Percentiles rank a stretch among this genome's conserved stretches.
phyloP scores from a whole-genome alignment of 257 asterid species.

The Thymus quinquecostatus region DNA sequence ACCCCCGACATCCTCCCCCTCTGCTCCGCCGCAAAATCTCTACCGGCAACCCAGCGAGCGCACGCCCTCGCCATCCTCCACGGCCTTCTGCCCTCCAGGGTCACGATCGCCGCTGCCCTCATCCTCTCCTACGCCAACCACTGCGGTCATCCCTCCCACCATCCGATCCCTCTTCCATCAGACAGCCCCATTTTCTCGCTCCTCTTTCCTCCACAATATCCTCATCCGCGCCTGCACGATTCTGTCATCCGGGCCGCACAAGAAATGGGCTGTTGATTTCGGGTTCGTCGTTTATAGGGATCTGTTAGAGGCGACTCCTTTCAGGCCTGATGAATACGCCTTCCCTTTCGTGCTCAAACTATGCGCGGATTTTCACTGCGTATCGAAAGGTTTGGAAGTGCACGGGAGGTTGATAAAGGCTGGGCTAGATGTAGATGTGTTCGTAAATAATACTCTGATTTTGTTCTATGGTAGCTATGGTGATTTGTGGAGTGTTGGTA shows the following conservation, averaged over 20 bases:
- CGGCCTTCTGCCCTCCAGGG: conserved; percentile 13
- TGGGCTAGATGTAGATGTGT: background rate
- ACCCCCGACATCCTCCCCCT: background rate
- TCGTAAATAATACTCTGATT: conserved; percentile 11
- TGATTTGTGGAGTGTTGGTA: background rate
- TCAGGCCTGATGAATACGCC: background rate
- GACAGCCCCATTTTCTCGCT: background rate
- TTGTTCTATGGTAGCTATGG: background rate
- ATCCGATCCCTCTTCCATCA: conserved; percentile 1
- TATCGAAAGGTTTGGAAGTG: conserved; percentile 1
- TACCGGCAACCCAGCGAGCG: background rate
- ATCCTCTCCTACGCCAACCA: conserved; percentile 5
- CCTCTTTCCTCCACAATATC: conserved; percentile 15
- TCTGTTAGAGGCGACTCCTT: background rate
- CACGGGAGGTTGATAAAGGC: background rate
- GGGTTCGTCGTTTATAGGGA: background rate
- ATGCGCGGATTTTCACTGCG: background rate
- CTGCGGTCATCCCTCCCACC: background rate
- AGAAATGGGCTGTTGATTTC: background rate
- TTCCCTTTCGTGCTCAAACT: conserved; percentile 8
- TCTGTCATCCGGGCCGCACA: background rate
- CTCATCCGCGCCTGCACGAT: background rate
- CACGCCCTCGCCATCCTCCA: conserved; percentile 13
- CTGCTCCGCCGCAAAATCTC: background rate
- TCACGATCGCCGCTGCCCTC: conserved; percentile 4